Base-by-base conservation (phyloP, 2,329 filamentous ascomycete genomes). In the Colletotrichum euphorbiae region DNA sequence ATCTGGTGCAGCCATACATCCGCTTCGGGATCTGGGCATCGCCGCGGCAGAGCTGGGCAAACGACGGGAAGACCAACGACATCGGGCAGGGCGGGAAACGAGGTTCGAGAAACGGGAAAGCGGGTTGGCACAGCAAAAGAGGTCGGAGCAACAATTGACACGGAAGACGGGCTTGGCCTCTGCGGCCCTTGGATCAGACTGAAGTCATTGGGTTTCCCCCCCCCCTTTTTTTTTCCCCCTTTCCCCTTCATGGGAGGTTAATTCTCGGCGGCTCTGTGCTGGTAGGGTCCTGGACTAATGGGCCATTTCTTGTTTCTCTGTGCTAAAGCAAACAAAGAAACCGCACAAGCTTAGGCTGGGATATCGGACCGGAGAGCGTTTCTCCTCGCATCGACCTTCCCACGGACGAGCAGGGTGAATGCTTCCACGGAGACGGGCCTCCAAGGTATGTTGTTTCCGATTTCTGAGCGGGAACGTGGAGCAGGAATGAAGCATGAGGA, bases 21-120 rank as follows among this genome's bases (percentile, higher is more conserved):
- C 28, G 56, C 31, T 67, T 52, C 59, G 64, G 21, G 28, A 60
- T 36, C 60, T 67, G 38, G 60, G 46, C 62, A 65, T 58, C 61
- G 55, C 28, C 52, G 55, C 28, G 62, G 64, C 64, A 67, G 6
- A 2, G 19, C 54, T 45, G 28, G 38, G n/a, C 31, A 52, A 52
- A 36, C 17, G 28, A 33, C 24, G 24, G 24, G 4, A 24, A 4
- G 24, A 21, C 24, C 24, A 24, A 24, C 24, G 24, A 24, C 24
- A 24, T 24, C 24, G 24, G 24, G 24, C 31, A n/a, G 24, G 31
- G 28, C 19, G 19, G 3, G 4, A 31, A 33, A 31, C 46, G 28
- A 24, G 17, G 2, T 31, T 7, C 31, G 51, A n/a, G 38, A 17
- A 31, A 38, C 36, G 9, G 42, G 13, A 19, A 38, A 13, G 31